Percentiles rank a stretch among this genome's conserved stretches.
phyloP scores from a whole-genome alignment of 257 asterid genomes.

The Forsythia viridissima region DNA sequence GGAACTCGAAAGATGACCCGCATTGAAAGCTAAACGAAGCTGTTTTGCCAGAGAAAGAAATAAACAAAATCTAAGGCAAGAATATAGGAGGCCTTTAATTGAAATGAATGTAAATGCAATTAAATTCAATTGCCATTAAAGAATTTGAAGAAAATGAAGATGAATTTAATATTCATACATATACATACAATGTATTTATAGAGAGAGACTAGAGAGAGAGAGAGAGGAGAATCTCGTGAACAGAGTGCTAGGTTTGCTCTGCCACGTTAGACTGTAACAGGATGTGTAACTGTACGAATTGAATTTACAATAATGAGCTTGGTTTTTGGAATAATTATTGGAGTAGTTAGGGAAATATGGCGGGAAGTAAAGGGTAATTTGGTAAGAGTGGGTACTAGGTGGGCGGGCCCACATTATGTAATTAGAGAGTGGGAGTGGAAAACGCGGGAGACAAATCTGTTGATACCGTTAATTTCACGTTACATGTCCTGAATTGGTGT shows the following conservation, averaged over 20 bases:
- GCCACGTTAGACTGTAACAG: conserved; percentile 35
- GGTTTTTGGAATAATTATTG: background rate
- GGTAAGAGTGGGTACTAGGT: conserved; percentile 8
- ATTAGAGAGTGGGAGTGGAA: conserved; percentile 14
- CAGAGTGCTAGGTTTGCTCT: conserved; percentile 10
- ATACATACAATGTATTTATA: conserved; percentile 1
- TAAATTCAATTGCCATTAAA: no score
- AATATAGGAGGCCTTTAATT: conserved; percentile 2
- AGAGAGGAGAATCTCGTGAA: conserved; percentile 9
- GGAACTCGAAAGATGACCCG: conserved; percentile 31
- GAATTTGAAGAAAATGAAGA: background rate
- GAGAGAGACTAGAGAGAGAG: background rate
- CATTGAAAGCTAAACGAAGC: conserved; percentile 39
- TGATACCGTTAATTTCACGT: conserved; percentile 19
- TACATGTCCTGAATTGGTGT: conserved; percentile 21
- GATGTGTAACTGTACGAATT: conserved; percentile 21
- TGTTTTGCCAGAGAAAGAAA: conserved; percentile 12
- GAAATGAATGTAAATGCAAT: conserved; percentile 5
- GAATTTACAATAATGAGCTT: conserved; percentile 21
- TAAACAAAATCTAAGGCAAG: conserved; percentile 24
- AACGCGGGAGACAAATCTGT: conserved; percentile 37
- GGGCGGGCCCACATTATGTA: background rate
- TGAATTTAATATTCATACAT: background rate
- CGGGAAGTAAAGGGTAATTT: conserved; percentile 17
- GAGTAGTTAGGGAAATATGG: background rate